Percentiles rank a stretch among this genome's conserved stretches.
phyloP scores from a whole-genome alignment of 2,329 filamentous ascomycete genomes.

The Ramularia collo-cygni region DNA sequence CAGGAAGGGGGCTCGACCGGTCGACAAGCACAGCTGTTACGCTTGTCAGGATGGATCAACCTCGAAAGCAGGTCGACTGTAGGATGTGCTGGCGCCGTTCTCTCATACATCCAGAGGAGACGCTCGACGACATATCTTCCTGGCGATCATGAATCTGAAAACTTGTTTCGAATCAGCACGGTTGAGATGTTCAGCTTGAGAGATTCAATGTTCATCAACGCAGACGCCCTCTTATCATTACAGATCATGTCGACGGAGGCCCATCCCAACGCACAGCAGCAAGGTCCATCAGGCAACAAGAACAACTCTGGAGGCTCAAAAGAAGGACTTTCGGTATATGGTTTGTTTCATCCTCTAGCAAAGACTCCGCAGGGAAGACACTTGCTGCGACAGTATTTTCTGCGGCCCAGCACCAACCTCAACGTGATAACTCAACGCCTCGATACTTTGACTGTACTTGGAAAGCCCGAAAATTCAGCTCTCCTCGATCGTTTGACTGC shows the following conservation, averaged over 20 bases:
- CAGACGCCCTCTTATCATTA: conserved; percentile 71
- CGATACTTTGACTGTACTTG: conserved; percentile 58
- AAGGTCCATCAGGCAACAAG: conserved; percentile 53
- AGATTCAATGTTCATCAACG: conserved; percentile 66
- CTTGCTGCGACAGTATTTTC: conserved; percentile 69
- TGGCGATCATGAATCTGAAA: conserved; percentile 48
- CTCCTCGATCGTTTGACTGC: conserved; percentile 50
- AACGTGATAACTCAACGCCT: conserved; percentile 65
- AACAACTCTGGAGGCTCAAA: conserved; percentile 55
- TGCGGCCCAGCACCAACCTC: conserved; percentile 68
- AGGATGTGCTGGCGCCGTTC: conserved; percentile 78
- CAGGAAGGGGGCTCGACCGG: conserved; percentile 43
- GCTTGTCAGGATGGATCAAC: conserved; percentile 64
- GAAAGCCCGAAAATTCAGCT: conserved; percentile 60
- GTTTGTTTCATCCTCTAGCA: conserved; percentile 68
- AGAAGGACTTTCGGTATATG: conserved; percentile 77
- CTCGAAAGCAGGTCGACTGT: conserved; percentile 67
- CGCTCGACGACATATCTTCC: conserved; percentile 57
- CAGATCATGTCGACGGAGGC: conserved; percentile 79
- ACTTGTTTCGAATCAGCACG: conserved; percentile 53
- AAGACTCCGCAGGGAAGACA: conserved; percentile 71
- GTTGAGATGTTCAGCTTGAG: conserved; percentile 70
- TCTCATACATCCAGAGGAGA: conserved; percentile 69
- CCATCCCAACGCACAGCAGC: conserved; percentile 74
- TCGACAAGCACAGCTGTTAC: conserved; percentile 58